phyloP scores from a whole-genome alignment of 2,329 filamentous ascomycete species.

The Bimuria novae-zelandiae region DNA sequence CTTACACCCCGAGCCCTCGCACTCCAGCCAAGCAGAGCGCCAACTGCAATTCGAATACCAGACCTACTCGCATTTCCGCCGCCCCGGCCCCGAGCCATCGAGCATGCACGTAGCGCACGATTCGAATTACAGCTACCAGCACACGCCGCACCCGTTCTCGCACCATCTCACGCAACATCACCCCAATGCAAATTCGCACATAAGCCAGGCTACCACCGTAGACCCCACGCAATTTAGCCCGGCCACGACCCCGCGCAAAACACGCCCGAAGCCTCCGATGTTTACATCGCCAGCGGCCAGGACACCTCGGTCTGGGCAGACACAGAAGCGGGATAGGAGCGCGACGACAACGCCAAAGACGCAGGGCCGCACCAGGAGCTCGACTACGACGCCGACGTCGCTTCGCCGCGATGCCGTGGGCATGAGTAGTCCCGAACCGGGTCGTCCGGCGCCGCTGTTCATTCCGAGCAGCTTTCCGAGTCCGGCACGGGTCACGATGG shows the following conservation, averaged over 20 bases:
- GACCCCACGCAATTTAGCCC: constrained; percentile 21
- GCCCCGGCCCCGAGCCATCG: constrained; percentile 23
- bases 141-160: constrained; percentile 20
- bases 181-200: constrained; percentile 10
- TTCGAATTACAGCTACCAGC: constrained; percentile 30
- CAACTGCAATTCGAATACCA: constrained; percentile 39
- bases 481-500: constrained; percentile 24
- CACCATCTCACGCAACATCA: constrained; percentile 4
- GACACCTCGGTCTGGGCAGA: constrained; percentile 19
- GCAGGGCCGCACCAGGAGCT: constrained; percentile 5
- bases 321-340: constrained; percentile 7
- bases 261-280: not conserved
- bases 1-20: constrained; percentile 27
- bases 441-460: constrained; percentile 34
- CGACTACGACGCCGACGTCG: constrained; percentile 21
- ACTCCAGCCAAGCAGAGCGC: constrained; percentile 40
- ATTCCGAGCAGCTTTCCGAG: constrained; percentile 43
- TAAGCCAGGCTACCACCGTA: constrained; percentile 43
- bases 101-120: constrained; percentile 36
- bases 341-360: constrained; percentile 30
- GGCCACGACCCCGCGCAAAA: constrained; percentile 14
- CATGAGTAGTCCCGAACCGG: constrained; percentile 12
- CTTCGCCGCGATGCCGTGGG: not conserved
- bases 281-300: constrained; percentile 15
- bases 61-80: constrained; percentile 38